phyloP scores from a whole-genome alignment of 2,329 filamentous ascomycete species.

The Monosporascus sp. region DNA sequence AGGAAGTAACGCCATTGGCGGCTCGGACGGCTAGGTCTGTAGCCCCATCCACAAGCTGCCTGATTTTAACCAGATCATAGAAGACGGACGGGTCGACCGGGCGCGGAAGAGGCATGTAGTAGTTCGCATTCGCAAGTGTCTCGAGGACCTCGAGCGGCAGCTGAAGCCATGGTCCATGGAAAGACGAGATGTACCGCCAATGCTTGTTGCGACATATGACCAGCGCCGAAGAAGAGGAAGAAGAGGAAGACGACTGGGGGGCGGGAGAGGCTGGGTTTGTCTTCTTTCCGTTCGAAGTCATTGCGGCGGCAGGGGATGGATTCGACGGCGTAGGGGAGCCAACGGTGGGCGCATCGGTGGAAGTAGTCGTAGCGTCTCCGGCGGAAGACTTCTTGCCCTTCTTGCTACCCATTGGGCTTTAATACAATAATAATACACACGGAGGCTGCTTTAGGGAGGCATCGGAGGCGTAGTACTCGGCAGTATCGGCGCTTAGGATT shows the following conservation, averaged over 20 bases:
- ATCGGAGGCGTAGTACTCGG: no score
- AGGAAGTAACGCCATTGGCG: constrained; percentile 65
- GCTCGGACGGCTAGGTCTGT: constrained; percentile 73
- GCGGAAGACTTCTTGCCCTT: constrained; percentile 36
- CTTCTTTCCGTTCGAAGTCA: constrained; percentile 7
- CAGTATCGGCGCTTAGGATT: no score
- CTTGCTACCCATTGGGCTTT: constrained; percentile 41
- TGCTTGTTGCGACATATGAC: constrained; percentile 68
- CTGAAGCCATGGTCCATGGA: constrained; percentile 79
- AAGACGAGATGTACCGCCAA: constrained; percentile 80
- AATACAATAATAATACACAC: no score
- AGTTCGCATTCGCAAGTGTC: constrained; percentile 73
- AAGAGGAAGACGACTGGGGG: constrained; percentile 13
- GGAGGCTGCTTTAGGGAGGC: no score
- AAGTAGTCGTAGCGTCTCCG: constrained; percentile 17
- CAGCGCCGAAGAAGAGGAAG: constrained; percentile 42
- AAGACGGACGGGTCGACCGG: constrained; percentile 76
- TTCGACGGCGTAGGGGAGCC: constrained; percentile 16
- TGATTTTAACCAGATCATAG: constrained; percentile 80
- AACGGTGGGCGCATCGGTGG: constrained; percentile 6
- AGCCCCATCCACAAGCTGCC: constrained; percentile 73
- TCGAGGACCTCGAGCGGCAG: constrained; percentile 75
- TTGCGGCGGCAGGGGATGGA: constrained; percentile 13
- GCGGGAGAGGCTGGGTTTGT: constrained; percentile 7
- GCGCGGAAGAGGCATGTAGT: constrained; percentile 67